Base-by-base conservation (phyloP, 495 filamentous ascomycete genomes). In the Lasiosphaeria ovina region DNA sequence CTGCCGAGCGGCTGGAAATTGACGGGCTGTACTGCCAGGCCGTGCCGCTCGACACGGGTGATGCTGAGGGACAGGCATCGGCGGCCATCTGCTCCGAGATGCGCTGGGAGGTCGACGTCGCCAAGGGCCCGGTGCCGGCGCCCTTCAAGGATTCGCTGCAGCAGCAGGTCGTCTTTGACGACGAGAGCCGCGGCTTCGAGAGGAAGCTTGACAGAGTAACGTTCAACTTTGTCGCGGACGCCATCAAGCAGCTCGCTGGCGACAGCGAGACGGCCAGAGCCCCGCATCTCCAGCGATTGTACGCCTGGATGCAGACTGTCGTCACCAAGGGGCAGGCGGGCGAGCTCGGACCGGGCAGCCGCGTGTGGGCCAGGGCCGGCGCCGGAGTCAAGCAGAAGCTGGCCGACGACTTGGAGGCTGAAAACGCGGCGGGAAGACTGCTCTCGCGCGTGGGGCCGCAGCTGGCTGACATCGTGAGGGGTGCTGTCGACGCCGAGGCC, bases 401-500 rank as follows among this genome's bases (percentile, higher is more conserved):
- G 11, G 10, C 40, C n/a, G 64, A 65, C 33, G 62, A 64, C 8
- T 14, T 70, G 3, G 44, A 31, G n/a, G 53, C 58, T 11, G 35
- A 42, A 14, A 55, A 60, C 17, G 56, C 36, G 8, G 51, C 53
- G 40, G 65, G 67, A 34, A 56, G 66, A 62, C 68, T 74, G 54
- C 60, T 70, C 55, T 55, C 57, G 12, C 62, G 66, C 35, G 65
- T 74, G 14, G 68, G 77, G 4, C 67, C 78, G 34, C 72, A 70
- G 48, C 63, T 83, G 3, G 51, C 69, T 4, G 54, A 60, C 35
- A 62, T 78, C 16, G 56, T 83, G 8, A 68, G 76, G 0, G 74
- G 76, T 3, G 67, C 79, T n/a, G 66, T 62, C 10, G 69, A 68
- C 6, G 66, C 77, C 6, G 69, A 80, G 35, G 79, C 82, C 44